Evolutionary conservation across 202 grass and related monocot species (phyloP).

Genomic region (Brachypodium distachyon): DNA sequence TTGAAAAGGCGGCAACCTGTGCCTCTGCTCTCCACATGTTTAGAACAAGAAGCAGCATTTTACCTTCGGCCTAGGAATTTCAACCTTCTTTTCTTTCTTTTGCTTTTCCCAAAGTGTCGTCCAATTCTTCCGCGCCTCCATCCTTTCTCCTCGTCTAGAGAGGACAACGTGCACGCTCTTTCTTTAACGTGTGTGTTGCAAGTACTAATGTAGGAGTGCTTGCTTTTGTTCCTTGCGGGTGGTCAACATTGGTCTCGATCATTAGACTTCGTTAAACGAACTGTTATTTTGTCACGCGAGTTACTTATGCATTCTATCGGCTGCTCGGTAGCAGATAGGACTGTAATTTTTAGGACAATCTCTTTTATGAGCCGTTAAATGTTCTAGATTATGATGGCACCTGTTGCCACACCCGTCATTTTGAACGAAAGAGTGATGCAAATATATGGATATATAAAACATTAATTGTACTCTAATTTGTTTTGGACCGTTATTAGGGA

Average conservation of each 20-base stretch:
- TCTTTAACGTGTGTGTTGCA: neutral
- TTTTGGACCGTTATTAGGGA: no score
- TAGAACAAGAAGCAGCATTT: neutral
- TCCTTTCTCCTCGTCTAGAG: neutral
- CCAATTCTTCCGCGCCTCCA: neutral
- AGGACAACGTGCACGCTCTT: neutral
- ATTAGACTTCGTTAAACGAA: neutral
- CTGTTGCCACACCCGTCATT: no score
- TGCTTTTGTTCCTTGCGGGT: neutral
- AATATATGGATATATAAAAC: no score
- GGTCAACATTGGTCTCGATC: neutral
- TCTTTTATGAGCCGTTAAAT: no score
- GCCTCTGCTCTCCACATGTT: slow-evolving; percentile 10
- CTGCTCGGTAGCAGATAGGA: no score
- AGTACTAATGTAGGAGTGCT: neutral
- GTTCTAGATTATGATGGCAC: no score
- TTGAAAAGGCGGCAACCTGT: slow-evolving; percentile 20
- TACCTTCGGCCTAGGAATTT: slow-evolving; percentile 7
- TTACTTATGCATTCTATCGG: no score
- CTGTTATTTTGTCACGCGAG: neutral
- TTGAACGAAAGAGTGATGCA: no score
- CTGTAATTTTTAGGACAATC: no score
- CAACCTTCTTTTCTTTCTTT: slow-evolving; percentile 16
- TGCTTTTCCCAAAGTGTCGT: slow-evolving; percentile 27
- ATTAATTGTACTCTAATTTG: no score